Percentiles rank a stretch among this genome's conserved stretches.
These are phyloP conservation scores for Reticulomyxa filosa DNA, from an alignment of 78 protist species.

Conservation along the genomic window DNA sequence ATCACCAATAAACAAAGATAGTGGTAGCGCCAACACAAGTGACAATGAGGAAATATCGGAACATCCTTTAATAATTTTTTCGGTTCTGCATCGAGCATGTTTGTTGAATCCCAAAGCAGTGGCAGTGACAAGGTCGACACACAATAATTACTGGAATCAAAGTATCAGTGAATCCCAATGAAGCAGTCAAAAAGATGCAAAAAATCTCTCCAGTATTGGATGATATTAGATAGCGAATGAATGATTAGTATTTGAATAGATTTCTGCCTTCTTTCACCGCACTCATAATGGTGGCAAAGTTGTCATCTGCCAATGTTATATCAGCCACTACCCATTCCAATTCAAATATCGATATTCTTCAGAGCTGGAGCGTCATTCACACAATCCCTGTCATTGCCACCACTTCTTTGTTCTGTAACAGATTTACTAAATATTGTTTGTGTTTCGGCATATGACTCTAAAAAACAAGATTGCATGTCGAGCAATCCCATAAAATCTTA, in stretches of 20 bases:
- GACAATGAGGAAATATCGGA: slow-evolving; percentile 34
- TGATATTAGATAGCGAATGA: slow-evolving; percentile 53
- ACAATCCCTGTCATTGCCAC: slow-evolving; percentile 76
- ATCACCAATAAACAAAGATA: slow-evolving; percentile 18
- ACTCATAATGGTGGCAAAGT: slow-evolving; percentile 82
- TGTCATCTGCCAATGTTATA: slow-evolving; percentile 86
- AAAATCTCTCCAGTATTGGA: slow-evolving; percentile 51
- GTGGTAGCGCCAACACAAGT: slow-evolving; percentile 31
- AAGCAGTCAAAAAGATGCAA: slow-evolving; percentile 19
- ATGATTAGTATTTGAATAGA: slow-evolving; percentile 44
- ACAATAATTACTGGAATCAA: slow-evolving; percentile 42
- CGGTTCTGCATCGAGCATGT: slow-evolving; percentile 10
- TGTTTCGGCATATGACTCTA: no score
- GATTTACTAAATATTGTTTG: slow-evolving; percentile 29
- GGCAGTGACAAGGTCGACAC: slow-evolving; percentile 60
- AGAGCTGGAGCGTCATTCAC: slow-evolving; percentile 89
- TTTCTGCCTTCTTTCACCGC: slow-evolving; percentile 73
- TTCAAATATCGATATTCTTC: slow-evolving; percentile 62
- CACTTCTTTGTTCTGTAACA: slow-evolving; percentile 23
- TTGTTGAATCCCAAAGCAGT: slow-evolving; percentile 48
- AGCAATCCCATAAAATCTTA: no score
- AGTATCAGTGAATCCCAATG: slow-evolving; percentile 39
- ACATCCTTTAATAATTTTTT: slow-evolving; percentile 16
- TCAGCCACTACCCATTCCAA: slow-evolving; percentile 91
- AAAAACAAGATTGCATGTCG: no score